Evolutionary conservation across 2,329 filamentous ascomycete genomes (phyloP).

Genomic region (Verticillium dahliae): DNA sequence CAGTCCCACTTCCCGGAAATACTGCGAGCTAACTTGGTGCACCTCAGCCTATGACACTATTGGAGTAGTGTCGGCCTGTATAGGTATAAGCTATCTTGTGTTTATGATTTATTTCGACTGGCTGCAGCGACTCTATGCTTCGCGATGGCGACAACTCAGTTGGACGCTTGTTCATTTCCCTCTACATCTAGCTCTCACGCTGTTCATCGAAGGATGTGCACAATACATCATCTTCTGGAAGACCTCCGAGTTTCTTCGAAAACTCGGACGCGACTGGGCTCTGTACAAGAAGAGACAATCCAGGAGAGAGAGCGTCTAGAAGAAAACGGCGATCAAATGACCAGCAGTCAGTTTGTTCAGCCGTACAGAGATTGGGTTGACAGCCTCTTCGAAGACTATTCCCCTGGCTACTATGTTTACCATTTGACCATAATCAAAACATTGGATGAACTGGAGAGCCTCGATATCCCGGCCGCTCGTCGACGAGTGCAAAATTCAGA

Average conservation of each 20-base stretch:
- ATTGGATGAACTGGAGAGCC: conserved; percentile 18
- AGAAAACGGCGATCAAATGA: conserved; percentile 13
- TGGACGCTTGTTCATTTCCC: conserved; percentile 55
- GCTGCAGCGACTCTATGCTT: conserved; percentile 56
- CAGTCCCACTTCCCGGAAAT: neutral
- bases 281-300: neutral
- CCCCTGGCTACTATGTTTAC: conserved; percentile 16
- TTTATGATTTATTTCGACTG: conserved; percentile 51
- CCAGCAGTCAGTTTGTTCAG: neutral
- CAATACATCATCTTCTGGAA: conserved; percentile 46
- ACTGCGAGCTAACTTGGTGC: neutral
- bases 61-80: conserved; percentile 30
- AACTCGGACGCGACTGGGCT: neutral
- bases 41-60: conserved; percentile 28
- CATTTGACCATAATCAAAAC: conserved; percentile 14
- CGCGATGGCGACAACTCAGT: conserved; percentile 50
- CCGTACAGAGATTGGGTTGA: neutral
- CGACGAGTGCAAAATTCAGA: conserved; percentile 1
- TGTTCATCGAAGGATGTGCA: conserved; percentile 57
- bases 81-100: conserved; percentile 34
- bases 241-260: neutral
- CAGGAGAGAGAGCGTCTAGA: neutral
- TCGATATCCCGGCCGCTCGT: conserved; percentile 19
- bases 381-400: conserved; percentile 15
- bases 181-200: conserved; percentile 55